These are phyloP conservation scores for Boletus holoroseus DNA, from an alignment of 1,284 basidiomycete genomes.

Conservation along the genomic window DNA sequence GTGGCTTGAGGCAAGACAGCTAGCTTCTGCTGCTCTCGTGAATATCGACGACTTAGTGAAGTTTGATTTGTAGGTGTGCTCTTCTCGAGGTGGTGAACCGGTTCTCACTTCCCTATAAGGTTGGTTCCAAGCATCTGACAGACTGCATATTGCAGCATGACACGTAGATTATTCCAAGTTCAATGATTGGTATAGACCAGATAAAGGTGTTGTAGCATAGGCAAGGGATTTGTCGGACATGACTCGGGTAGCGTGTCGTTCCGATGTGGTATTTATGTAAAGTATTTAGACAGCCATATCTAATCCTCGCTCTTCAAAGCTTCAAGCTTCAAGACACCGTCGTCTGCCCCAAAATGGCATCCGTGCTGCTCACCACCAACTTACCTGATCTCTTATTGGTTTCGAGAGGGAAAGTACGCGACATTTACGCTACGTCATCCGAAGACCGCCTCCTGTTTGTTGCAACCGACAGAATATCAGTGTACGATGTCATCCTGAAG, in stretches of 20 bases:
- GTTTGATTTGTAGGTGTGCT: constrained; percentile 63
- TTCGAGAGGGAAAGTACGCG: constrained; percentile 88
- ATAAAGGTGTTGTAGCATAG: constrained; percentile 19
- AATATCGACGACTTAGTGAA: constrained; percentile 75
- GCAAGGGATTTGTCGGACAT: constrained; percentile 3
- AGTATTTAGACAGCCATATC: constrained; percentile 4
- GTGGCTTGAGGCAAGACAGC: constrained; percentile 82
- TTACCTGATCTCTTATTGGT: constrained; percentile 59
- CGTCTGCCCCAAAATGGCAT: constrained; percentile 17
- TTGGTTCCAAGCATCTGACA: constrained; percentile 27
- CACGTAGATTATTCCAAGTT: constrained; percentile 16
- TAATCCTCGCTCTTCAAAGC: not conserved
- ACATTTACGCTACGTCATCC: constrained; percentile 76
- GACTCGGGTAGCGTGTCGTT: constrained; percentile 5
- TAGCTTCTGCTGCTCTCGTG: constrained; percentile 72
- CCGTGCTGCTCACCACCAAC: constrained; percentile 48
- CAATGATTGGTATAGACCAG: constrained; percentile 6
- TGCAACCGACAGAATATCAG: constrained; percentile 93
- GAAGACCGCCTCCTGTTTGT: constrained; percentile 82
- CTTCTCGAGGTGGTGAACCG: not conserved
- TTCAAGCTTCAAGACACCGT: not conserved
- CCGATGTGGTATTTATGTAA: constrained; percentile 12
- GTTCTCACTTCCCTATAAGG: constrained; percentile 22
- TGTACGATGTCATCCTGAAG: constrained; percentile 92
- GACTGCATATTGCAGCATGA: not conserved